Conservation (phyloP, 345 rosid species). For the Acer campestre region DNA sequence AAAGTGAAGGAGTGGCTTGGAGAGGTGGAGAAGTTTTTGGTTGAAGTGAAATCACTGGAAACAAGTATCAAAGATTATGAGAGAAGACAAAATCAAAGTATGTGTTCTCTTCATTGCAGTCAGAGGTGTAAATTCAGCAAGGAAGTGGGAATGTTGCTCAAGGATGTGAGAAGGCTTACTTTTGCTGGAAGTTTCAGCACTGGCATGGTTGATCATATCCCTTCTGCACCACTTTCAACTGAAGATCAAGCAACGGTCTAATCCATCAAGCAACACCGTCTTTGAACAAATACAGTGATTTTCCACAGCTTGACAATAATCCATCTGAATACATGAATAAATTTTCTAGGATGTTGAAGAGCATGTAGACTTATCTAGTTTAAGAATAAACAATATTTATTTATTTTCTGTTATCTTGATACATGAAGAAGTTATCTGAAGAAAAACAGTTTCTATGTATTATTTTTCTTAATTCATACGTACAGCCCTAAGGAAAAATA, state of each 20-base stretch:
- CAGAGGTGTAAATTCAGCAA: constrained; percentile 2
- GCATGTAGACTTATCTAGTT: too few relatives aligned
- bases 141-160: constrained; percentile 1
- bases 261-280: too few relatives aligned
- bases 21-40: not conserved
- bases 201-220: not conserved
- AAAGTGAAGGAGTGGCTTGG: constrained; percentile 1
- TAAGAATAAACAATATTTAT: too few relatives aligned
- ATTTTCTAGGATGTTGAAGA: too few relatives aligned
- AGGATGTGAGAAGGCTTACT: constrained; percentile 2
- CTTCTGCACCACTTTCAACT: not conserved
- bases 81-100: not conserved
- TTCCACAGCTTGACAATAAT: too few relatives aligned
- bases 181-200: not conserved
- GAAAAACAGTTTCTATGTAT: too few relatives aligned
- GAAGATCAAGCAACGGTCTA: not conserved
- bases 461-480: too few relatives aligned
- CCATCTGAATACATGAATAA: too few relatives aligned
- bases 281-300: too few relatives aligned
- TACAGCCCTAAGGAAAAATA: too few relatives aligned
- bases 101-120: not conserved
- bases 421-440: too few relatives aligned
- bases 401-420: too few relatives aligned
- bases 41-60: not conserved
- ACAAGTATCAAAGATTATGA: not conserved